These are phyloP conservation scores for Pulicaria dysenterica DNA, from an alignment of 129 eudicot species.

Conservation along the genomic window DNA sequence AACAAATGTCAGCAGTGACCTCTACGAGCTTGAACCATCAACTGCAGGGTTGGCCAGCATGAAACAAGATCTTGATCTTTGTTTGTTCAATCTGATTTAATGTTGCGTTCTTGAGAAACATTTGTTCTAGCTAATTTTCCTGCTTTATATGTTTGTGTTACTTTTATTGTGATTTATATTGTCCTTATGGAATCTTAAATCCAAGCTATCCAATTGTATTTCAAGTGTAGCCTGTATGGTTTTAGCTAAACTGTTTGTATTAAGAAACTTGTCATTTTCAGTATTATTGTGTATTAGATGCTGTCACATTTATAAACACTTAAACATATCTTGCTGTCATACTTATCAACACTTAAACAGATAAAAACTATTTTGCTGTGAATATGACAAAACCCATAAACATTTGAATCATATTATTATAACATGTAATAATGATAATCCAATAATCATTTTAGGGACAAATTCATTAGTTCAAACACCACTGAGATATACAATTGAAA, in stretches of 20 bases:
- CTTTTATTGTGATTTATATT: conserved; percentile 24
- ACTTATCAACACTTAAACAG: too few species aligned
- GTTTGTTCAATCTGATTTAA: conserved; percentile 6
- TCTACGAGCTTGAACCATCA: conserved; percentile 44
- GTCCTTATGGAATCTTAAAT: conserved; percentile 17
- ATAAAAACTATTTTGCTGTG: too few species aligned
- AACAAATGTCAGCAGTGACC: conserved; percentile 40
- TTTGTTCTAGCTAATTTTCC: conserved; percentile 22
- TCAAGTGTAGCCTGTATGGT: conserved; percentile 1
- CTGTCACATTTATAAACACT: too few species aligned
- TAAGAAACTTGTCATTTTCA: too few species aligned
- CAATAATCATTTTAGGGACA: too few species aligned
- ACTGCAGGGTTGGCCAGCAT: conserved; percentile 49
- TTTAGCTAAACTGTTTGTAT: not conserved
- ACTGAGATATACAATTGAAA: not conserved
- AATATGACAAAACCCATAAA: too few species aligned
- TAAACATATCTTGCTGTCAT: too few species aligned
- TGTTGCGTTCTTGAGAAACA: conserved; percentile 18
- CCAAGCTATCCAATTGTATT: conserved; percentile 3
- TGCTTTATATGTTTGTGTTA: conserved; percentile 23
- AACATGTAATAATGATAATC: too few species aligned
- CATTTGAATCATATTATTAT: too few species aligned
- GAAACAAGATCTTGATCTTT: conserved; percentile 29
- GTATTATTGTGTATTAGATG: too few species aligned
- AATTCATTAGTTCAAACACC: conserved; percentile 7